Evolutionary conservation across 2,329 filamentous ascomycete species (phyloP).

Genomic region (Apiospora saccharicola): DNA sequence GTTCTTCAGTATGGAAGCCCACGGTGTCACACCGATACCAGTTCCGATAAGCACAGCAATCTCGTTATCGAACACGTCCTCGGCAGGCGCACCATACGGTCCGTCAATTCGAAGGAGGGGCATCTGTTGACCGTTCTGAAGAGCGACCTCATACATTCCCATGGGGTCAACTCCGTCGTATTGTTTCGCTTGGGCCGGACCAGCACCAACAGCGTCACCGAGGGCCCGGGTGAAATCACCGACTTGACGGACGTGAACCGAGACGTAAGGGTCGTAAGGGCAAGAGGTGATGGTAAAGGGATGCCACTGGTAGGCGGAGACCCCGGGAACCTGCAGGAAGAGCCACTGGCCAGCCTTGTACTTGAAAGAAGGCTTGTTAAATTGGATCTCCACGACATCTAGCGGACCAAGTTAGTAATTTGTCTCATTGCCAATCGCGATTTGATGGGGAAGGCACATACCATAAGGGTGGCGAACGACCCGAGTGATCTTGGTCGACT

Average conservation of each 20-base stretch:
- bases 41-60: constrained; percentile 87
- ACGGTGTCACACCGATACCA: constrained; percentile 86
- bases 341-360: constrained; percentile 99
- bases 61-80: constrained; percentile 96
- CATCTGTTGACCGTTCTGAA: constrained; percentile 93
- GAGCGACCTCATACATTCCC: constrained; percentile 97
- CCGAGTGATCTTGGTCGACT: constrained; percentile 87
- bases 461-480: constrained; percentile 96
- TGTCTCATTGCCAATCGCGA: background rate
- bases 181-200: constrained; percentile 83
- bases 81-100: constrained; percentile 94
- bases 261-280: constrained; percentile 93
- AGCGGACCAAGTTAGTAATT: constrained; percentile 39
- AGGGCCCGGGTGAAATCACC: constrained; percentile 95
- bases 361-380: constrained; percentile 93
- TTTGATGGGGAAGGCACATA: constrained; percentile 50
- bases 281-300: constrained; percentile 99
- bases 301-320: constrained; percentile 94
- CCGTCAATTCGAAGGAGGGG: constrained; percentile 89
- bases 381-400: constrained; percentile 97
- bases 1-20: constrained; percentile 91
- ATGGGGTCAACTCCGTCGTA: constrained; percentile 90
- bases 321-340: constrained; percentile 89
- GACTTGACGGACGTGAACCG: constrained; percentile 93
- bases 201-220: constrained; percentile 95